Evolutionary conservation across 306 rosid species (phyloP).

Genomic region (Prunus mume): DNA sequence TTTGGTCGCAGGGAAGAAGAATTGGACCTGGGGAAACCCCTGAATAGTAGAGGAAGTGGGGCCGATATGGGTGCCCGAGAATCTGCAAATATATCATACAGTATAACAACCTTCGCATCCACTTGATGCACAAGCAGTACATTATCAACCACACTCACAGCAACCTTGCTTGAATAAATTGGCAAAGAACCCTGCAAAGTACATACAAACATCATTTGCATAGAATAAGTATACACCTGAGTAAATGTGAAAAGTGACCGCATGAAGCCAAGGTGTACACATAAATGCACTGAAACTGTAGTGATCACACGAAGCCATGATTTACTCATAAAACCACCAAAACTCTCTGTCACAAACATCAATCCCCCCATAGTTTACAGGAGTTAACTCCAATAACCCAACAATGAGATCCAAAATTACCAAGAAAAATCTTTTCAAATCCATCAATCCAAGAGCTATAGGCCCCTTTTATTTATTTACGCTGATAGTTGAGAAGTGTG

Average conservation of each 20-base stretch:
- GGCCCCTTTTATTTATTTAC: neutral
- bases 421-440: neutral
- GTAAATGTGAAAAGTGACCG: slow-evolving; percentile 15
- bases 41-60: slow-evolving; percentile 84
- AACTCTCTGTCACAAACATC: neutral
- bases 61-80: slow-evolving; percentile 94
- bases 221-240: slow-evolving; percentile 11
- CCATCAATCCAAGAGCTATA: neutral
- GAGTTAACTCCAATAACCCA: neutral
- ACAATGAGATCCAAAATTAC: neutral
- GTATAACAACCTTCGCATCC: slow-evolving; percentile 94
- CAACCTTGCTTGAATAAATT: slow-evolving; percentile 81
- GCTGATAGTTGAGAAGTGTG: neutral
- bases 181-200: slow-evolving; percentile 91
- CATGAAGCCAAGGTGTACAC: slow-evolving; percentile 7
- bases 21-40: slow-evolving; percentile 72
- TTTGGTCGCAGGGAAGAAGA: slow-evolving; percentile 45
- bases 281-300: slow-evolving; percentile 7
- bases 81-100: slow-evolving; percentile 84
- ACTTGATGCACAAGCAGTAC: slow-evolving; percentile 93
- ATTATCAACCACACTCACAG: slow-evolving; percentile 89
- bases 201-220: slow-evolving; percentile 27
- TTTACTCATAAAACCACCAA: neutral
- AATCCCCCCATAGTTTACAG: neutral
- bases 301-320: slow-evolving; percentile 17